Base-by-base conservation (phyloP, 2,329 filamentous ascomycete genomes). In the Trichoderma atroviride region DNA sequence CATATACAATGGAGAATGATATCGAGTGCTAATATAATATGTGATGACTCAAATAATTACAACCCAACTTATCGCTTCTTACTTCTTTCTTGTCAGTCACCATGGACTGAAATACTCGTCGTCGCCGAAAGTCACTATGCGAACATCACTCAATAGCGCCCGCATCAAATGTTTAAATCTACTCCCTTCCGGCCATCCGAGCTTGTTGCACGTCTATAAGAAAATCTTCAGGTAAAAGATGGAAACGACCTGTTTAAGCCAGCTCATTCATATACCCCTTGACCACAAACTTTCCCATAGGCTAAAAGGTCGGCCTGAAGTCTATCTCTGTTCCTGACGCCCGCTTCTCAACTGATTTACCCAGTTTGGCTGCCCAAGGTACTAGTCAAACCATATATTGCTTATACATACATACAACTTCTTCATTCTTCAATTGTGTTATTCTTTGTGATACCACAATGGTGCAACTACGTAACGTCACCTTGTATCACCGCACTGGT, bases 181-280 rank as follows among this genome's bases (percentile, higher is more conserved):
- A 66, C 37, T 40, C 29, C 53, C 53, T 50, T 50, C 53, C 63
- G 33, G 57, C 62, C 13, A 52, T 52, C 16, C 56, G 62, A 52
- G 27, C 27, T n/a, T 22, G 11, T 19, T 50, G 6, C 63, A 37
- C n/a, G 29, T 35, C 33, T 14, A 35, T 35, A 58, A 50, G 37
- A 4, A 33, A 33, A 33, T 2, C 9, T 2, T 10, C 0, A 10
- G 33, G 9, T 3, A 11, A 33, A 33, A 11, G 33, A 33, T 3
- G 9, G 33, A 33, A 33, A 33, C 5, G 37, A 65, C n/a, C 33
- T 58, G 9, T 14, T 35, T 7, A 47, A 65, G 19, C 16, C 2
- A 1, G 35, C 27, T n/a, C 29, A 35, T 37, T 14, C 29, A 27
- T 0, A 29, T n/a, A 11, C 37, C 24, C 19, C 53, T 53, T 1